phyloP scores from a whole-genome alignment of 257 asterid species.

The Rauvolfia tetraphylla region DNA sequence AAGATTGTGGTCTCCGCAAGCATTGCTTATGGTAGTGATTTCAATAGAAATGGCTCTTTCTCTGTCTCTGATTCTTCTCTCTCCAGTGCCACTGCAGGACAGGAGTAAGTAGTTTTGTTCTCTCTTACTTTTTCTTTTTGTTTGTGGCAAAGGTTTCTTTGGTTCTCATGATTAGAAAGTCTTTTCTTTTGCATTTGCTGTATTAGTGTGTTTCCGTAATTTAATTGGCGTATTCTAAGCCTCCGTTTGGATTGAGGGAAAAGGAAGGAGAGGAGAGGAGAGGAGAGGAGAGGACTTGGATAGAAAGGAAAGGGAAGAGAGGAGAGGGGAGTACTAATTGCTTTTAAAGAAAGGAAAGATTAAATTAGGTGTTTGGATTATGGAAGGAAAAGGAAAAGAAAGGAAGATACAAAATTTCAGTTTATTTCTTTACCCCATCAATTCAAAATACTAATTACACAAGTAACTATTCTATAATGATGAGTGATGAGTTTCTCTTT shows the following conservation, averaged over 20 bases:
- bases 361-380: too few relatives aligned
- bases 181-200: neutral
- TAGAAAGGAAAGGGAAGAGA: too few relatives aligned
- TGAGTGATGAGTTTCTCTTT: too few relatives aligned
- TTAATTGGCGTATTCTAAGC: neutral
- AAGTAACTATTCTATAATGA: too few relatives aligned
- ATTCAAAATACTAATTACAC: too few relatives aligned
- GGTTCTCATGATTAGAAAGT: neutral
- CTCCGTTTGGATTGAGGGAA: neutral
- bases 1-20: constrained; percentile 42
- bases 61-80: constrained; percentile 37
- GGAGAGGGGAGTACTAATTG: too few relatives aligned
- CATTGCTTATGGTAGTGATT: constrained; percentile 28
- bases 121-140: neutral
- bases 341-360: too few relatives aligned
- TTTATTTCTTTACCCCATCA: too few relatives aligned
- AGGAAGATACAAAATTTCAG: too few relatives aligned
- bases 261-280: too few relatives aligned
- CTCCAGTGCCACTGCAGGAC: constrained; percentile 24
- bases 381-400: too few relatives aligned
- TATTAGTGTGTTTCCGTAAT: neutral
- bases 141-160: neutral
- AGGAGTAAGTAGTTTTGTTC: constrained; percentile 20
- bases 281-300: too few relatives aligned
- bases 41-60: constrained; percentile 14